These are phyloP conservation scores for Dioszegia hungarica DNA, from an alignment of 768 basidiomycete species.

Conservation along the genomic window DNA sequence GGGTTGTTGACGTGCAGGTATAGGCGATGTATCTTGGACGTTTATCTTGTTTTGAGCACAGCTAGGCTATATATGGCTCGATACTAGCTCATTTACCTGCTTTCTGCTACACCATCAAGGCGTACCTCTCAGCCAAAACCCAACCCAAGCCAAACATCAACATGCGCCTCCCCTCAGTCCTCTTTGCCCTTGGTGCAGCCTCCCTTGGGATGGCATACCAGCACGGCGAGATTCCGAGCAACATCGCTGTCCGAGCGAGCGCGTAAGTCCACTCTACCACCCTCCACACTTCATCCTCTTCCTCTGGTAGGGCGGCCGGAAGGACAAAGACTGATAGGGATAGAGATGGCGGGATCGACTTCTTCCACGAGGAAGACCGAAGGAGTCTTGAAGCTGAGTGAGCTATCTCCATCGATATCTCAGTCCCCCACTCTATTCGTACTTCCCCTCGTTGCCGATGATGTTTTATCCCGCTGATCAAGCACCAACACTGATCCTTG, in stretches of 20 bases:
- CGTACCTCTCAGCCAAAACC: background rate
- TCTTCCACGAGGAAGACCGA: background rate
- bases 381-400: background rate
- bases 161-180: background rate
- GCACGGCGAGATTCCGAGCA: background rate
- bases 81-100: background rate
- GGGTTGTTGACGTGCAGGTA: too few species aligned
- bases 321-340: background rate
- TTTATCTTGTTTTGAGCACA: too few species aligned
- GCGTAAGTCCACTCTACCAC: background rate
- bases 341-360: background rate
- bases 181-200: background rate
- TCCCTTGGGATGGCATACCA: background rate
- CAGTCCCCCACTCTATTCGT: background rate
- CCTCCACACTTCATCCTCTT: background rate
- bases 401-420: background rate
- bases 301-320: background rate
- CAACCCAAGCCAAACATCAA: too few species aligned
- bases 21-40: too few species aligned
- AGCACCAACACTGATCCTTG: too few species aligned
- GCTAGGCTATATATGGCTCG: too few species aligned
- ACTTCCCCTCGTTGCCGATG: background rate
- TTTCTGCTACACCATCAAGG: background rate
- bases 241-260: background rate
- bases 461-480: too few species aligned